Evolutionary conservation across 495 filamentous ascomycete genomes (phyloP).

Genomic region (Clohesyomyces aquaticus): DNA sequence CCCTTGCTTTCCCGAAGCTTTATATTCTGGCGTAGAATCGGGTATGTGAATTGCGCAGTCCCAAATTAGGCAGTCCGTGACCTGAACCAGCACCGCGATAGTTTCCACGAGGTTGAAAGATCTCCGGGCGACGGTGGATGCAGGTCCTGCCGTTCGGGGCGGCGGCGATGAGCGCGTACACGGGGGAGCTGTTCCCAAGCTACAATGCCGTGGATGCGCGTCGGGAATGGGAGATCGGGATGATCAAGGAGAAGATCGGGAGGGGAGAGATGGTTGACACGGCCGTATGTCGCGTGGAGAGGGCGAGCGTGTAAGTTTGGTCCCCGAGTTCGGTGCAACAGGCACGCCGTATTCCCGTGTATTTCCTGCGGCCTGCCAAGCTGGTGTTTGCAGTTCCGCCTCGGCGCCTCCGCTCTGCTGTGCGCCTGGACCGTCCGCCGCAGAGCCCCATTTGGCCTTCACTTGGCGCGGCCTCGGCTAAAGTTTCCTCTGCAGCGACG

Average conservation of each 20-base stretch:
- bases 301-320: slow-evolving; percentile 32
- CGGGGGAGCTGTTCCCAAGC: slow-evolving; percentile 28
- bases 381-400: not conserved
- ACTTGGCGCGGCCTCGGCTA: slow-evolving; percentile 3
- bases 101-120: not conserved
- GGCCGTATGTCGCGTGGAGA: slow-evolving; percentile 31
- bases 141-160: not conserved
- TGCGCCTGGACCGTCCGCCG: too few species aligned
- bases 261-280: slow-evolving; percentile 22
- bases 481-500: slow-evolving; percentile 1
- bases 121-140: slow-evolving; percentile 3
- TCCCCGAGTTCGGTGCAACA: not conserved
- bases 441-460: slow-evolving; percentile 24
- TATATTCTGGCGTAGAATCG: slow-evolving; percentile 2
- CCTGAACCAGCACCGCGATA: slow-evolving; percentile 9
- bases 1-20: slow-evolving; percentile 6
- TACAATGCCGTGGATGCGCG: slow-evolving; percentile 32
- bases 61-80: not conserved
- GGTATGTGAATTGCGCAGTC: slow-evolving; percentile 13
- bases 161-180: slow-evolving; percentile 21
- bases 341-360: not conserved
- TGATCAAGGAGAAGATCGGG: slow-evolving; percentile 35
- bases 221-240: slow-evolving; percentile 34
- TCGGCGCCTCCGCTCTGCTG: too few species aligned
- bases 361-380: not conserved